phyloP scores from a whole-genome alignment of 2,329 filamentous ascomycete species.

The Aspergillus udagawae region DNA sequence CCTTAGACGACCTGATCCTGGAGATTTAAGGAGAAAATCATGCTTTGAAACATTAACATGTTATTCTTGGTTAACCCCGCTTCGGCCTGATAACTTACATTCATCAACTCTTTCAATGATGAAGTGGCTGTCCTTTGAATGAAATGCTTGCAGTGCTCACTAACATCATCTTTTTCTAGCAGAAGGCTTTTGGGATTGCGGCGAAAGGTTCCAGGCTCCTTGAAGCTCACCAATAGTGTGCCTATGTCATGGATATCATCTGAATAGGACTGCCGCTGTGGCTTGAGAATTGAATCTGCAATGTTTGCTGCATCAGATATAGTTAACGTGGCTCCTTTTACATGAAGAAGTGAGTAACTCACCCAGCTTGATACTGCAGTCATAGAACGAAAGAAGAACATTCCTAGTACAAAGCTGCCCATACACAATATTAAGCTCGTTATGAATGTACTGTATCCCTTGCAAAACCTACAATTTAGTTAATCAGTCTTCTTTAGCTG shows the following conservation, averaged over 20 bases:
- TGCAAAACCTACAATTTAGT: background rate
- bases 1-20: background rate
- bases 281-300: background rate
- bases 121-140: background rate
- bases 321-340: no score
- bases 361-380: constrained; percentile 1
- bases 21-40: constrained; percentile 3
- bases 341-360: background rate
- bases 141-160: background rate
- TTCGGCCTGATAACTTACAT: background rate
- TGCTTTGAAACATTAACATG: background rate
- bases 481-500: background rate
- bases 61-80: background rate
- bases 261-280: background rate
- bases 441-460: constrained; percentile 1
- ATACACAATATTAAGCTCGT: background rate
- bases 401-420: constrained; percentile 1
- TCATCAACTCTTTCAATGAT: background rate
- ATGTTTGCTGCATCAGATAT: background rate
- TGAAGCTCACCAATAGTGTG: background rate
- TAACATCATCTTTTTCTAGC: background rate
- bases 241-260: background rate
- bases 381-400: background rate
- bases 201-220: background rate
- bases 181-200: background rate